Base-by-base conservation (phyloP, 1,139 yeast species). In the Magnusiomyces tetraspermus region DNA sequence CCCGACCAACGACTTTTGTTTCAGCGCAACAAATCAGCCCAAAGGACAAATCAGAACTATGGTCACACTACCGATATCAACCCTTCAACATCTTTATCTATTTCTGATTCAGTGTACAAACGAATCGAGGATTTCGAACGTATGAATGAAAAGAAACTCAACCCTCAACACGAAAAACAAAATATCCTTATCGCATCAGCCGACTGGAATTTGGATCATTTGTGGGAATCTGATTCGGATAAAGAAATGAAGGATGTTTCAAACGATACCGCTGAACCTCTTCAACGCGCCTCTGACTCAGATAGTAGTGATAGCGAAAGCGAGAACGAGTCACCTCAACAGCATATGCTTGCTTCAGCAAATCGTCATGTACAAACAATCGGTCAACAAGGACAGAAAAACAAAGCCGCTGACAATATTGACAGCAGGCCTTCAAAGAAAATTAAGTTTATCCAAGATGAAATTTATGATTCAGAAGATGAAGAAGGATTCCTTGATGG, bases 401-500 rank as follows among this genome's bases (percentile, higher is more conserved):
- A 49, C 24, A 26, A 33, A 23, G 13, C 53, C 11, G 33, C 17
- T 8, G 46, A 42, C 15, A 36, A 51, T 8, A 31, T 33, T 30
- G 31, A 46, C 17, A 23, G 36, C 10, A 15, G 49, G 22, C 46
- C 46, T 6, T 23, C 50, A 10, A 49, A 46, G 41, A 50, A 40
- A 22, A 28, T 26, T 48, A 48, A 15, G 15, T 23, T 11, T 19
- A 23, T 22, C 41, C 51, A 55, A 49, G 52, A 51, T 41, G 71
- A 51, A 43, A 60, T 51, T 26, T 71, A 70, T 53, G 65, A 65
- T 36, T 65, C 69, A 30, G 87, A 85, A 61, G 85, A 83, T 44
- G 96, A 87, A 60, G 92, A 86, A 42, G 78, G 80, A 57, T 77
- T 92, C n/a, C 77, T 89, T 55, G 83, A 85, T 50, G 97, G 96